Evolutionary conservation across 2,329 filamentous ascomycete genomes (phyloP), one percentile per base, ranked within the genome.

Genomic region (Rhynchosporium secalis): DNA sequence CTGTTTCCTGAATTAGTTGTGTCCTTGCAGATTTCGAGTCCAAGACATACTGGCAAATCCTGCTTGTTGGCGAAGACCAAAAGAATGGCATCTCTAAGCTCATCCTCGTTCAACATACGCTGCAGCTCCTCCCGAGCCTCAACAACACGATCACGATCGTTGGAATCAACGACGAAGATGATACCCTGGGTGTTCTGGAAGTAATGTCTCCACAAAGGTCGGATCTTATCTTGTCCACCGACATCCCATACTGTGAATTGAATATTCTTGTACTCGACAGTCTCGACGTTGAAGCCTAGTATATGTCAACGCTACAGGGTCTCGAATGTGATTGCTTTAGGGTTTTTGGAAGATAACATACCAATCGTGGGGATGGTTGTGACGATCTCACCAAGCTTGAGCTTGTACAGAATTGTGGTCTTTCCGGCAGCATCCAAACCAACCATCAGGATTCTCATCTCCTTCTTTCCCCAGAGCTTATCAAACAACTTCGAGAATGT

Each of bases 191-290:
- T 99, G 82, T 96, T 96, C 82, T 96, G 93, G 88, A 98, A 99
- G 85, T 99, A 99, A 81, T 98, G 95, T 83, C 95, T 92, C 95
- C 95, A 99, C 76, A 99, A 85, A 77, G 95, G 95, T 79, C 95
- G 88, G 78, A 99, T 99, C 91, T 98, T 98, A 88, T 99, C 95
- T 85, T 99, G 95, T 79, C 95, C 95, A 85, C 95, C 95, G 76
- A 99, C 95, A 84, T 98, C 95, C 95, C 95, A 99, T 78, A 99
- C 95, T 79, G 94, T 98, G 86, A 99, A 99, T 79, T 96, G 92
- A 75, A 96, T 97, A 87, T 99, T 99, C 87, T 97, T 97, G 86
- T 98, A 98, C 79, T 96, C 93, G 79, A 99, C 95, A 61, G 95
- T 98, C 86, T 99, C 95, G 79, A 99, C 95, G 84, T 99, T 99